Conservation (phyloP, 805 yeast species). For the Ascoidea asiatica region DNA sequence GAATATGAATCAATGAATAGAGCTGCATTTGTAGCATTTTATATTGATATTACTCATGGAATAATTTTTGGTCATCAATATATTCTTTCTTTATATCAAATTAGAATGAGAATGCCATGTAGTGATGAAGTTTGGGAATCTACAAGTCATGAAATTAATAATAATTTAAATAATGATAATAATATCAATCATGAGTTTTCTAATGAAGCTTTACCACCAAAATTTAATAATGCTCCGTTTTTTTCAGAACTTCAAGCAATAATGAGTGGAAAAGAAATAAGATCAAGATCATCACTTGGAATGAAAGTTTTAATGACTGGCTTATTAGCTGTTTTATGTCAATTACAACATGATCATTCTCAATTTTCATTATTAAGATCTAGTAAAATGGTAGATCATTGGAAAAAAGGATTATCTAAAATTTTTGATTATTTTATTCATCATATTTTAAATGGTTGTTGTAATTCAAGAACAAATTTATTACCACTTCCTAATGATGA, state of each 20-base stretch:
- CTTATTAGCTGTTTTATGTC: conserved; percentile 49
- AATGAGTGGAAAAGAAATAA: conserved; percentile 4
- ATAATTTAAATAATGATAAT: conserved; percentile 7
- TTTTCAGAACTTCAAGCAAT: conserved; percentile 8
- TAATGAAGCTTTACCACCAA: not conserved
- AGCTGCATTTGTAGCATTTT: conserved; percentile 70
- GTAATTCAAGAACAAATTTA: conserved; percentile 14
- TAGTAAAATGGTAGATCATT: conserved; percentile 27
- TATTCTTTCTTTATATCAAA: conserved; percentile 39
- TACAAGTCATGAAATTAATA: conserved; percentile 14
- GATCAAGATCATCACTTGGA: conserved; percentile 28
- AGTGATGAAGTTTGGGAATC: conserved; percentile 46
- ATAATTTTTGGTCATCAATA: conserved; percentile 65
- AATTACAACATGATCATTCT: conserved; percentile 59
- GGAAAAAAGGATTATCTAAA: conserved; percentile 60
- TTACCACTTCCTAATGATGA: conserved; percentile 10
- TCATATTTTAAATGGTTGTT: conserved; percentile 24
- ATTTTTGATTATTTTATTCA: conserved; percentile 62
- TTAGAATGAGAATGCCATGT: conserved; percentile 49
- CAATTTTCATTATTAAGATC: conserved; percentile 37
- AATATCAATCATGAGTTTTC: not conserved
- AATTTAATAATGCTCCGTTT: conserved; percentile 1
- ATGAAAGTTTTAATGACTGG: conserved; percentile 58
- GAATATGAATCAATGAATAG: conserved; percentile 70
- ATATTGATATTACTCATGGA: conserved; percentile 68